Evolutionary conservation across 164 flowering plant genomes (phyloP).

Genomic region (Cinnamomum chago): DNA sequence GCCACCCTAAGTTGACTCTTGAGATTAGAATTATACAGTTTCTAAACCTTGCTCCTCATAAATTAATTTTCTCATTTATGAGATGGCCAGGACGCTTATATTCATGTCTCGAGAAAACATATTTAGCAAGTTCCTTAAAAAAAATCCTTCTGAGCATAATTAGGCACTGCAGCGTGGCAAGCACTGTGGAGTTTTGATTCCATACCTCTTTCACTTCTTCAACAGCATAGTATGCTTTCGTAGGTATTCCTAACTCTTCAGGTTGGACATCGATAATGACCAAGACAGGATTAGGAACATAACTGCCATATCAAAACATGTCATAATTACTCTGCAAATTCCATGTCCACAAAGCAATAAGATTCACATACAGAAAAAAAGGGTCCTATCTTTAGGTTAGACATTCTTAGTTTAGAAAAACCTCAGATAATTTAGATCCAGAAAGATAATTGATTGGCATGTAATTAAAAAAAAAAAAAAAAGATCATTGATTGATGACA

Average conservation of each 20-base stretch:
- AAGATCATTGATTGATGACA: too few species aligned
- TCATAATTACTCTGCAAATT: not conserved
- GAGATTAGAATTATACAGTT: not conserved
- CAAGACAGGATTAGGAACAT: slow-evolving; percentile 90
- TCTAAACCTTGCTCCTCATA: not conserved
- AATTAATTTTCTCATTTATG: too few species aligned
- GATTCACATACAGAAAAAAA: too few species aligned
- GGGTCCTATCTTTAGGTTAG: too few species aligned
- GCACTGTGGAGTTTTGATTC: not conserved
- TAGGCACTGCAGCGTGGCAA: not conserved
- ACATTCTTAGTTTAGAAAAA: too few species aligned
- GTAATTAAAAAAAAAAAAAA: too few species aligned
- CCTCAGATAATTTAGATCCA: too few species aligned
- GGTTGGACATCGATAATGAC: slow-evolving; percentile 99
- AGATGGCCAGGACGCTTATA: too few species aligned
- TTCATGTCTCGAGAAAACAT: not conserved
- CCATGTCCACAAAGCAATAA: too few species aligned
- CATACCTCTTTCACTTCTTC: slow-evolving; percentile 97
- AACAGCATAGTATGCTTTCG: slow-evolving; percentile 91
- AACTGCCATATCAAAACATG: slow-evolving; percentile 39
- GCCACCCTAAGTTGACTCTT: not conserved
- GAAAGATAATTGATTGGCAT: too few species aligned
- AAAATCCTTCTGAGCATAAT: not conserved
- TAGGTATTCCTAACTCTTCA: slow-evolving; percentile 91
- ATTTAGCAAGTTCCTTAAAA: not conserved